These are phyloP conservation scores for Triticum aestivum DNA, from an alignment of 176 grass and related monocot species.

Conservation along the genomic window DNA sequence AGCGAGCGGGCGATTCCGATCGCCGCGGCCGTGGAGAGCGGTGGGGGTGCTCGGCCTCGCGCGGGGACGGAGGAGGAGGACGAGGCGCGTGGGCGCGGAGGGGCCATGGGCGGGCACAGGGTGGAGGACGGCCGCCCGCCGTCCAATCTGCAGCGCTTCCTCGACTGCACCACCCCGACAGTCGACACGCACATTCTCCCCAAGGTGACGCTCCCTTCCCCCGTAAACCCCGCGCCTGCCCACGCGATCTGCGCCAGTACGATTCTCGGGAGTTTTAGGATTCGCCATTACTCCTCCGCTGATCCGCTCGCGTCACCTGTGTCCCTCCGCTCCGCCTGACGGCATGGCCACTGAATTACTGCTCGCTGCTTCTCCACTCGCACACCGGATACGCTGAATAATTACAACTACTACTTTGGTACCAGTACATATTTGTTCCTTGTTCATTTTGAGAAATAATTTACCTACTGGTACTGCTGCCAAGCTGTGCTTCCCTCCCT, in stretches of 20 bases:
- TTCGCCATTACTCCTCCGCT: slow-evolving; percentile 29
- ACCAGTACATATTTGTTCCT: too few species aligned
- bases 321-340: background rate
- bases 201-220: slow-evolving; percentile 45
- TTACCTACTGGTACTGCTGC: background rate
- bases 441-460: background rate
- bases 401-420: background rate
- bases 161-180: slow-evolving; percentile 71
- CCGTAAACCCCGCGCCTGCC: background rate
- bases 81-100: background rate
- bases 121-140: slow-evolving; percentile 16
- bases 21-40: background rate
- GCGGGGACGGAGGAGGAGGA: too few species aligned
- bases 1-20: background rate
- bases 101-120: slow-evolving; percentile 44
- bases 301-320: background rate
- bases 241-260: background rate
- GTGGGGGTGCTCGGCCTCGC: background rate
- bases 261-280: slow-evolving; percentile 13
- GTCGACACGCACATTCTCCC: slow-evolving; percentile 60
- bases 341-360: background rate
- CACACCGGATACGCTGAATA: background rate
- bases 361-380: background rate
- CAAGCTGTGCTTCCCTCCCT: background rate
- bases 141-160: slow-evolving; percentile 77